Conservation (phyloP, 1,284 basidiomycete species). For the Ustilago loliicola region DNA sequence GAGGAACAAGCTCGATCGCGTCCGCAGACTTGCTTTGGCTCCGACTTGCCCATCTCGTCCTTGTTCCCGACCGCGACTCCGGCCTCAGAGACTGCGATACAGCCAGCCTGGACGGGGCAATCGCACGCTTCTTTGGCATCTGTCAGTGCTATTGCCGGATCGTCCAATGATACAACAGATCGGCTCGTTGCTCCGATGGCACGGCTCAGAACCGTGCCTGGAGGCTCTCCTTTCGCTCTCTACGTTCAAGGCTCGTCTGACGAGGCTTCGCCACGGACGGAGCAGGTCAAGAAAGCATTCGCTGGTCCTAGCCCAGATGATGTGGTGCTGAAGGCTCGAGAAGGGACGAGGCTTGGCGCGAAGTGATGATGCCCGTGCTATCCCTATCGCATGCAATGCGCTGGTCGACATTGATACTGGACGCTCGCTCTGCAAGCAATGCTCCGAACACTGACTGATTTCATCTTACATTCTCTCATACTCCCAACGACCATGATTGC, state of each 20-base stretch:
- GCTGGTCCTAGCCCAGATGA: slow-evolving; percentile 89
- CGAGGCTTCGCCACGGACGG: slow-evolving; percentile 22
- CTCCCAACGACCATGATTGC: neutral
- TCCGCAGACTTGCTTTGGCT: slow-evolving; percentile 47
- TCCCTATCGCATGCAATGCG: neutral
- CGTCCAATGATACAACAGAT: slow-evolving; percentile 21
- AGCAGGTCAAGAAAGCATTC: slow-evolving; percentile 73
- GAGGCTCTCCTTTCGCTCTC: slow-evolving; percentile 51
- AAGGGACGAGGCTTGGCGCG: slow-evolving; percentile 75
- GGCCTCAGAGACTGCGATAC: neutral
- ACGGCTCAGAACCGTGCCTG: slow-evolving; percentile 30
- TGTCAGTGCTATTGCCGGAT: slow-evolving; percentile 31
- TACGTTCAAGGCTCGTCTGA: slow-evolving; percentile 27
- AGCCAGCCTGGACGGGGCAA: neutral
- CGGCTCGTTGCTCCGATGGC: slow-evolving; percentile 30
- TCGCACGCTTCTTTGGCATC: slow-evolving; percentile 13
- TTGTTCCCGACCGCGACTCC: slow-evolving; percentile 53
- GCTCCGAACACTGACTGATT: slow-evolving; percentile 6
- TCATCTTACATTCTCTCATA: neutral
- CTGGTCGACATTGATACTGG: neutral
- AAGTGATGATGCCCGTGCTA: slow-evolving; percentile 11
- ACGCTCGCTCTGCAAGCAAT: neutral
- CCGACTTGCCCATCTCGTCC: slow-evolving; percentile 39
- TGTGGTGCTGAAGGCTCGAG: slow-evolving; percentile 81
- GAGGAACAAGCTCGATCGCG: slow-evolving; percentile 36